These are phyloP conservation scores for Hysterangium stoloniferum DNA, from an alignment of 768 basidiomycete species.

Conservation along the genomic window DNA sequence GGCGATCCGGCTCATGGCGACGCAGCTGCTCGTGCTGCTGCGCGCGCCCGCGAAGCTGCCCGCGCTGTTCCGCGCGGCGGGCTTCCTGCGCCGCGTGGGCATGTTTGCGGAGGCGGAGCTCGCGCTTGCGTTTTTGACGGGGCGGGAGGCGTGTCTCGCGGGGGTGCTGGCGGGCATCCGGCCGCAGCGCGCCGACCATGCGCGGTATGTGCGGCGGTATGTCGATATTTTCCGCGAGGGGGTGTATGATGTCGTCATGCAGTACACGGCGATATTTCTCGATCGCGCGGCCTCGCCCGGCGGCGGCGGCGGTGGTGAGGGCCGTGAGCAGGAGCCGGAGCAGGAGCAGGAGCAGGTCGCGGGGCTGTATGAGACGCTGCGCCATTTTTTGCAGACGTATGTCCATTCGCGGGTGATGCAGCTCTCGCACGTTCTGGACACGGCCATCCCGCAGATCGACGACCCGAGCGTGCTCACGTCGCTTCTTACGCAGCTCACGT, in stretches of 20 bases:
- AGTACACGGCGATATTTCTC: constrained; percentile 85
- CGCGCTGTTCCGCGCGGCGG: constrained; percentile 82
- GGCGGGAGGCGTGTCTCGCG: constrained; percentile 57
- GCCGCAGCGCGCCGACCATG: constrained; percentile 43
- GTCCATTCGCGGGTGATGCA: constrained; percentile 1
- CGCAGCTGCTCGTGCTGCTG: constrained; percentile 68
- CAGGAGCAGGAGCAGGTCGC: constrained; percentile 16
- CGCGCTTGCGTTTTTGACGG: constrained; percentile 77
- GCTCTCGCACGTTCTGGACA: constrained; percentile 59
- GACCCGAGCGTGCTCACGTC: constrained; percentile 63
- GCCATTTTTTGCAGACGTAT: constrained; percentile 9
- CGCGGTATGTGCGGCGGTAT: constrained; percentile 75
- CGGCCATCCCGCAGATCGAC: constrained; percentile 53
- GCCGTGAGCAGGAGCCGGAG: too few relatives aligned
- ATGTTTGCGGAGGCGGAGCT: constrained; percentile 65
- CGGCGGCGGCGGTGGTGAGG: too few relatives aligned
- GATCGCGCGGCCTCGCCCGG: constrained; percentile 53
- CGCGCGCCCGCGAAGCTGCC: constrained; percentile 86
- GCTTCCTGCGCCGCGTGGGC: constrained; percentile 79
- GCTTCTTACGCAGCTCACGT: constrained; percentile 86
- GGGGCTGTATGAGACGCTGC: constrained; percentile 11
- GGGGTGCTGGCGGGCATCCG: constrained; percentile 47
- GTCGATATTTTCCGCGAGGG: constrained; percentile 90
- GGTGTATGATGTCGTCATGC: constrained; percentile 86
- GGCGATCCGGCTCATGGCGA: constrained; percentile 64